Base-by-base conservation (phyloP, 768 basidiomycete genomes). In the Russula lepida region DNA sequence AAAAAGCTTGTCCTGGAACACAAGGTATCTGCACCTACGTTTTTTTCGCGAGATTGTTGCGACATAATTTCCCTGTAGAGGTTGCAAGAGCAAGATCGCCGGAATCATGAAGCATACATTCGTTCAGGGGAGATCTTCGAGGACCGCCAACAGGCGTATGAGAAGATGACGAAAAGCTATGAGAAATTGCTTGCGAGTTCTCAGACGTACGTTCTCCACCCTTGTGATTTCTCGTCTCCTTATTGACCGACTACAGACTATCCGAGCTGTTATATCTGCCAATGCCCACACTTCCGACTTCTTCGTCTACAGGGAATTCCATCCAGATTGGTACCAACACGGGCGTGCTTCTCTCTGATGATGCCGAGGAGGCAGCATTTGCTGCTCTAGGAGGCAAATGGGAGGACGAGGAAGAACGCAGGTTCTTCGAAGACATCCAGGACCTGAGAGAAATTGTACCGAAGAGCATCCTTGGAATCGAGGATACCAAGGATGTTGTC, bases 51-150 rank as follows among this genome's bases (percentile, higher is more conserved):
- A 23, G 4, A 49, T 32, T 55, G 6, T 44, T 25, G 43, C n/a
- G 25, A 44, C 41, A 47, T 44, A 23, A 23, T 25, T 33, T 19
- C 52, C 30, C 54, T 54, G 30, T 69, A 98, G 95, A 86, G 88
- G 51, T 78, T 99, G 49, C 93, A 98, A 85, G 93, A 97, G 66
- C 95, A 97, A 74, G 97, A 98, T 72, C 86, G 87, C 64, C 81
- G 89, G 54, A 99, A 99, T 68, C 95, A 98, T 70, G 97, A 99
- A 77, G 97, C 97, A 59, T 99, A 99, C 71, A 98, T 99, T 66
- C 92, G 95, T 33, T 98, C 95, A 3, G 97, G 97, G 28, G 95
- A 99, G 74, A 98, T 99, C 64, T 99, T 99, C 67, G 97, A 99
- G 70, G 97, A 99, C 72, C 84, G 97, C 35, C 95, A 98, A 71